phyloP scores from a whole-genome alignment of 2,329 filamentous ascomycete genomes.

The Fusarium verticillioides region DNA sequence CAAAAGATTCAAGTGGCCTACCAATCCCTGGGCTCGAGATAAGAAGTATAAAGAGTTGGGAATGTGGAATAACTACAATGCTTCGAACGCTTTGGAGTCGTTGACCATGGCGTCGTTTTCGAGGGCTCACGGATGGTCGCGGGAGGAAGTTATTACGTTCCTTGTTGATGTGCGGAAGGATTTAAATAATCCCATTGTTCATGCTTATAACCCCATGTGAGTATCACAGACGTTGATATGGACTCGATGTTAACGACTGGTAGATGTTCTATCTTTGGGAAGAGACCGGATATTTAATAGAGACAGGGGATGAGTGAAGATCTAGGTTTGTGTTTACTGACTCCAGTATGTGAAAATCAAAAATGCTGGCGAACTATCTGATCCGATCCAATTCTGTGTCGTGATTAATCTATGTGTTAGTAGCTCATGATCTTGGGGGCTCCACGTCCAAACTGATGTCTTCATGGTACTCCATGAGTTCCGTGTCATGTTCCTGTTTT shows the following conservation, averaged over 20 bases:
- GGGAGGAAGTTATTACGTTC: slow-evolving; percentile 10
- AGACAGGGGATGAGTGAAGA: too few relatives aligned
- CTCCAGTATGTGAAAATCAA: background rate
- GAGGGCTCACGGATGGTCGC: slow-evolving; percentile 18
- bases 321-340: too few relatives aligned
- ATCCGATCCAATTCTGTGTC: rapidly evolving
- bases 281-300: background rate
- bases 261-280: background rate
- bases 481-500: too few relatives aligned
- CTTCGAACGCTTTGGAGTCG: background rate
- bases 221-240: rapidly evolving
- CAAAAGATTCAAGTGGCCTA: slow-evolving; percentile 9
- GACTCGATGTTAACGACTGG: rapidly evolving
- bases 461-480: rapidly evolving
- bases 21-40: slow-evolving; percentile 20
- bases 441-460: rapidly evolving
- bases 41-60: slow-evolving; percentile 24
- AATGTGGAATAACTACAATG: slow-evolving; percentile 8
- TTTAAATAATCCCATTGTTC: slow-evolving; percentile 4
- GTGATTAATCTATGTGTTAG: rapidly evolving
- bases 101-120: slow-evolving; percentile 20
- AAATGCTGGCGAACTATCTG: rapidly evolving
- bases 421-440: rapidly evolving
- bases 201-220: slow-evolving; percentile 33
- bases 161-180: slow-evolving; percentile 24